Conservation (phyloP, 2,329 filamentous ascomycete genomes). For the Alternaria brassicae region DNA sequence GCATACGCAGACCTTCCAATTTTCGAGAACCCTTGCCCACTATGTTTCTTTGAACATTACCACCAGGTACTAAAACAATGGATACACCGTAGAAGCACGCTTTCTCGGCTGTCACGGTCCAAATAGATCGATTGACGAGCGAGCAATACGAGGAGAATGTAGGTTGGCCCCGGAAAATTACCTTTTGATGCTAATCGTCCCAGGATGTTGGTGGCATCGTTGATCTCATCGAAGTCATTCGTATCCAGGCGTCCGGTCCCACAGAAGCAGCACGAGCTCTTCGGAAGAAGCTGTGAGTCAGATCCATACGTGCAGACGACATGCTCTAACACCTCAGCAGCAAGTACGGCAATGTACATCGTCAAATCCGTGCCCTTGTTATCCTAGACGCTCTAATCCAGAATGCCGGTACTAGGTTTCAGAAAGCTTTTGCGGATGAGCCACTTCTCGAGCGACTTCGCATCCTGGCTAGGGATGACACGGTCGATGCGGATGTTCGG, state of each 20-base stretch:
- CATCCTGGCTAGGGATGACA: slow-evolving; percentile 82
- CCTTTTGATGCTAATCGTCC: background rate
- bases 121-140: slow-evolving; percentile 87
- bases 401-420: slow-evolving; percentile 88
- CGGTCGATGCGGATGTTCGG: slow-evolving; percentile 85
- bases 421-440: slow-evolving; percentile 87
- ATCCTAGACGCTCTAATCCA: slow-evolving; percentile 93
- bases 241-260: slow-evolving; percentile 84
- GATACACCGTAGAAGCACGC: slow-evolving; percentile 65
- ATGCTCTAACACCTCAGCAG: slow-evolving; percentile 49
- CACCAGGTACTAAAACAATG: slow-evolving; percentile 36
- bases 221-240: slow-evolving; percentile 92
- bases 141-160: slow-evolving; percentile 85
- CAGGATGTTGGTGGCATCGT: slow-evolving; percentile 82
- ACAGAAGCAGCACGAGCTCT: slow-evolving; percentile 89
- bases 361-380: slow-evolving; percentile 85
- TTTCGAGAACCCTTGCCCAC: slow-evolving; percentile 38
- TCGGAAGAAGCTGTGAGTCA: slow-evolving; percentile 84
- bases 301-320: background rate
- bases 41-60: slow-evolving; percentile 37
- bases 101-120: slow-evolving; percentile 91
- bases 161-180: background rate
- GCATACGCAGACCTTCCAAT: slow-evolving; percentile 35
- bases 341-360: slow-evolving; percentile 95
- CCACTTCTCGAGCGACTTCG: slow-evolving; percentile 89